These are phyloP conservation scores for Excoecaria agallocha DNA, from an alignment of 345 rosid genomes.

Conservation along the genomic window DNA sequence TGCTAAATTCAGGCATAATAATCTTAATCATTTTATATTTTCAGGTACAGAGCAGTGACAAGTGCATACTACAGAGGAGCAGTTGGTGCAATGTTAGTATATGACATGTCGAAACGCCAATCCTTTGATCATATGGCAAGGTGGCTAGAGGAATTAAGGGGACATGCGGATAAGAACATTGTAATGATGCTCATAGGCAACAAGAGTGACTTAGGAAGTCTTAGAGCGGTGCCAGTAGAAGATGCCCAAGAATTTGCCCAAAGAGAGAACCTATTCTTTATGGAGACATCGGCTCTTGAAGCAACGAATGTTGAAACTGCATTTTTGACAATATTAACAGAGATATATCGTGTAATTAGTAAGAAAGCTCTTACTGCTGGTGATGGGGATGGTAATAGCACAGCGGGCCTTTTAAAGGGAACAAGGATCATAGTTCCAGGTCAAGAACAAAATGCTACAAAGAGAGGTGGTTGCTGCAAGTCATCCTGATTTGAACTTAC, in stretches of 20 bases:
- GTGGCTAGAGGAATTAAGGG: conserved; percentile 80
- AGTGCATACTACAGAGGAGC: conserved; percentile 85
- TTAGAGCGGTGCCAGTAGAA: conserved; percentile 74
- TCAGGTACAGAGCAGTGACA: conserved; percentile 83
- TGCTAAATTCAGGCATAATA: too few relatives aligned
- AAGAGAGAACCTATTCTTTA: conserved; percentile 75
- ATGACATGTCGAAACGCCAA: conserved; percentile 85
- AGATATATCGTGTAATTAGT: conserved; percentile 69
- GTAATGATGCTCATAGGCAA: conserved; percentile 78
- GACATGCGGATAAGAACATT: conserved; percentile 80
- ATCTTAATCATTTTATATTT: too few relatives aligned
- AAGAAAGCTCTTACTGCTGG: conserved; percentile 62
- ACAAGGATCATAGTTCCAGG: conserved; percentile 63
- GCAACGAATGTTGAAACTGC: conserved; percentile 79
- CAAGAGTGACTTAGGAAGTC: conserved; percentile 71
- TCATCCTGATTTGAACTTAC: conserved; percentile 22
- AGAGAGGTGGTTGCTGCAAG: conserved; percentile 59
- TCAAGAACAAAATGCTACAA: conserved; percentile 40
- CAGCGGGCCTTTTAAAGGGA: conserved; percentile 59
- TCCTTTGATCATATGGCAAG: conserved; percentile 82
- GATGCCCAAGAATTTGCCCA: conserved; percentile 87
- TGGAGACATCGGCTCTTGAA: conserved; percentile 86
- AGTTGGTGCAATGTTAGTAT: conserved; percentile 79
- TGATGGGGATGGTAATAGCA: conserved; percentile 42
- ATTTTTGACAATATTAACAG: conserved; percentile 61